Evolutionary conservation across 805 yeast species (phyloP), one percentile per base, ranked within the genome.

Genomic region (Metschnikowia vanudenii): DNA sequence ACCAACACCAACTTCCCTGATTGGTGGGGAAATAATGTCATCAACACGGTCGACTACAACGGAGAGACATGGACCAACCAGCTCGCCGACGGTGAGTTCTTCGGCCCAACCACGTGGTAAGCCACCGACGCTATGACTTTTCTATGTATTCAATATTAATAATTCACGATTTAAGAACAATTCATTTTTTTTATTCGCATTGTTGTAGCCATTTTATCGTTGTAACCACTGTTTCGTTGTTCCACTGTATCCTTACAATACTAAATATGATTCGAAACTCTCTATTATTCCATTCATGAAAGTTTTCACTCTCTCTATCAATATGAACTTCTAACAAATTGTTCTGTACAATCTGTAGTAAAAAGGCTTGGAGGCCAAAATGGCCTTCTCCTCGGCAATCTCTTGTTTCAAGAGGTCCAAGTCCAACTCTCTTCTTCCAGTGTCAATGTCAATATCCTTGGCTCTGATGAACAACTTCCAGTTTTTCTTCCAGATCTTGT

Each of bases 1-100:
- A 50, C 59, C 39, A 53, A 52, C 50, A 52, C 63, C 16, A 33
- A 39, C 39, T 55, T 61, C 58, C 66, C 69, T 40, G 39, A 45
- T 7, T 85, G 91, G 91, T 85, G 91, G 91, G 91, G 89, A 16
- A 78, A 74, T 45, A 61, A 57, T 39, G 81, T 77, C 37, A 64
- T 69, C 26, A 64, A 67, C 31, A 69, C 74, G 17, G 64, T 71
- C 45, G 80, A 73, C 53, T 59, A 67, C 36, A 63, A 68, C 48
- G 67, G 58, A 29, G 49, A 48, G 31, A 67, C 71, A 31, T 56
- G 63, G 43, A 49, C 65, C 43, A 28, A 45, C 2, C 42, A 53
- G 2, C 61, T 76, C 50, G 44, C 55, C 12, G 60, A 58, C 7
- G 81, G 80, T 29, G 71, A 73, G 47, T 54, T 64, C 30, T 78